Evolutionary conservation across 2,329 filamentous ascomycete genomes (phyloP), one percentile per base, ranked within the genome.

Genomic region (Juglanconis oblonga): DNA sequence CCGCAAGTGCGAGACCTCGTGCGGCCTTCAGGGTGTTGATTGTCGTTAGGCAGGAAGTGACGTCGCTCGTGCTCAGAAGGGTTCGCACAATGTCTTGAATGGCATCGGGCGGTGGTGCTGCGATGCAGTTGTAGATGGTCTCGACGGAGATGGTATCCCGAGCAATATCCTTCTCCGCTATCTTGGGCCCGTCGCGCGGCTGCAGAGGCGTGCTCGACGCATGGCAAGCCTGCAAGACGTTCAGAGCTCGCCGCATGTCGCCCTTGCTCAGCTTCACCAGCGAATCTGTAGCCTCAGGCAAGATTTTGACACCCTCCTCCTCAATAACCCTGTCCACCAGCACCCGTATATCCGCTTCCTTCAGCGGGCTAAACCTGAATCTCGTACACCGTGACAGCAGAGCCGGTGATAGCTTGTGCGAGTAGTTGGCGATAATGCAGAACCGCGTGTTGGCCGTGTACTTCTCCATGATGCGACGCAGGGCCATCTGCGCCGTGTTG

Each of bases 341-440:
- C 1, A 84, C 81, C 54, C 91, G 81, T 62, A 99, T 97, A 72
- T 98, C 95, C 6, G 74, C 79, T 69, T 97, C 91, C 73, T 96
- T 96, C 58, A 99, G 79, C 10, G 95, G 95, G 66, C 91, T 96
- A 76, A 99, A 99, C 36, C 95, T 83, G 74, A 99, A 99, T 42
- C 95, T 82, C 9, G 95, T 99, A 76, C 95, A 99, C 68, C 95
- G 83, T 52, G 94, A 98, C 56, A 99, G 80, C 48, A 99, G 81
- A 0, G 95, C 95, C 0, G 95, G 94, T 11, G 92, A 96, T 44
- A 99, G 86, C 76, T 99, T 99, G 79, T 99, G 95, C 35, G 95
- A 95, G 76, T 99, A 99, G 77, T 99, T 99, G 68, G 95, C 95
- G 68, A 99, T 98, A 71, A 99, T 92, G 78, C 94, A 98, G 78